Percentiles rank a stretch among this genome's conserved stretches.
phyloP scores from a whole-genome alignment of 805 yeast genomes.

The Myxozyma kluyveri region DNA sequence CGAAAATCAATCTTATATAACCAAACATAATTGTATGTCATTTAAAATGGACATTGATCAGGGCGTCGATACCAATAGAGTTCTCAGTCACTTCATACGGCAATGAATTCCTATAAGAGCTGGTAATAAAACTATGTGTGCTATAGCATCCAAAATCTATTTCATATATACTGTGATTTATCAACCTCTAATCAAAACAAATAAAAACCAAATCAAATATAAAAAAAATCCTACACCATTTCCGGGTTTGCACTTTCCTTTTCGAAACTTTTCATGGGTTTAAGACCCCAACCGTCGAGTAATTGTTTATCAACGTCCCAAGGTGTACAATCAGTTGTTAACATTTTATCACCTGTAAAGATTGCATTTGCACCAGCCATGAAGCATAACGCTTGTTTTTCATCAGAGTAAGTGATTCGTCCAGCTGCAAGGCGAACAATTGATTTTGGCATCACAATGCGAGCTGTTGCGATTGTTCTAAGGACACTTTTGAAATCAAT shows the following conservation, averaged over 20 bases:
- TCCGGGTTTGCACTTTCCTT: slow-evolving; percentile 11
- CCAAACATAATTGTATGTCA: too few species aligned
- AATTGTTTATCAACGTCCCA: slow-evolving; percentile 77
- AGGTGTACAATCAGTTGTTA: slow-evolving; percentile 78
- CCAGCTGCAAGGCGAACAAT: slow-evolving; percentile 79
- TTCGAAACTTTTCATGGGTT: slow-evolving; percentile 18
- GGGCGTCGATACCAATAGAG: too few species aligned
- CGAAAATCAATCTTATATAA: too few species aligned
- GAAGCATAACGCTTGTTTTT: slow-evolving; percentile 71
- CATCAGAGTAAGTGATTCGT: slow-evolving; percentile 73
- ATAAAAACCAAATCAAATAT: too few species aligned
- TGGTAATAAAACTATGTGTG: too few species aligned
- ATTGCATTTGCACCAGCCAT: slow-evolving; percentile 78
- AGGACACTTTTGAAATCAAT: slow-evolving; percentile 53
- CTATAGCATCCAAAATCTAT: too few species aligned
- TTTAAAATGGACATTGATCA: too few species aligned
- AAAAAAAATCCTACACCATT: slow-evolving; percentile 7
- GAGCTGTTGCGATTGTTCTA: slow-evolving; percentile 71
- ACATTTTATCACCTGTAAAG: slow-evolving; percentile 76
- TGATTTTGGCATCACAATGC: slow-evolving; percentile 68
- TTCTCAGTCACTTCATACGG: too few species aligned
- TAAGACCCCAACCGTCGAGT: slow-evolving; percentile 67
- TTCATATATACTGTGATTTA: too few species aligned
- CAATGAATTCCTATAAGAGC: too few species aligned
- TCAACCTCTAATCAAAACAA: too few species aligned